Percentiles rank a stretch among this genome's conserved stretches.
These are phyloP conservation scores for Tuber microsphaerosporum DNA, from an alignment of 495 filamentous ascomycete genomes.

Conservation along the genomic window DNA sequence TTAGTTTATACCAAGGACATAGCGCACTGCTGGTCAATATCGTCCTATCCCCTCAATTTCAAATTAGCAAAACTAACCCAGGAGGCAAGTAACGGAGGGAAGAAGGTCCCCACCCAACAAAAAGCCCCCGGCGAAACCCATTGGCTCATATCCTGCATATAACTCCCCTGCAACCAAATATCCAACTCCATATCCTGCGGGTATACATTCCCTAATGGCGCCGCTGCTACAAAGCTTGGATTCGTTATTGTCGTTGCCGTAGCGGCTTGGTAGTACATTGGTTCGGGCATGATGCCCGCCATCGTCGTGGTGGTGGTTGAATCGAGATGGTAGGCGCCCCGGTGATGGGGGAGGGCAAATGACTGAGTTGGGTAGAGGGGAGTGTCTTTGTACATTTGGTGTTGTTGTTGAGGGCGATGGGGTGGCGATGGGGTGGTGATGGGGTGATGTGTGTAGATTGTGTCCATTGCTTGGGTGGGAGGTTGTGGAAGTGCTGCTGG, in stretches of 20 bases:
- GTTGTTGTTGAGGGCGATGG: conserved; percentile 11
- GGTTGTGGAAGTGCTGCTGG: conserved; percentile 3
- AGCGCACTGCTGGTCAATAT: not conserved
- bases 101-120: not conserved
- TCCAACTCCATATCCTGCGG: conserved; percentile 4
- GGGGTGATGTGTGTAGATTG: not conserved
- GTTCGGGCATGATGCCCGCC: not conserved
- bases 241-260: not conserved
- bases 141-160: not conserved
- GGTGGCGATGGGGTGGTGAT: not conserved
- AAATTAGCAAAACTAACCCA: not conserved
- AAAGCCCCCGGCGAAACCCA: conserved; percentile 1
- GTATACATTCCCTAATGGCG: not conserved
- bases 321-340: conserved; percentile 39
- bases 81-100: not conserved
- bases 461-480: conserved; percentile 3
- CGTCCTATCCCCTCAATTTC: not conserved
- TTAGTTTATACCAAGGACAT: not conserved
- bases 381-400: conserved; percentile 5
- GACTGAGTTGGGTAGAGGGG: conserved; percentile 50
- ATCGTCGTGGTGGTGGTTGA: not conserved
- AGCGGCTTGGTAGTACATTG: not conserved
- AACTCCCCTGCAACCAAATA: not conserved
- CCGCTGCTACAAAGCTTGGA: not conserved
- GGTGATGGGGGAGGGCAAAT: conserved; percentile 49